A percentile compares a stretch with the other conserved stretches of the same genome.
Evolutionary conservation across 2,329 filamentous ascomycete genomes (phyloP).

Genomic region (Pseudovirgaria hyperparasitica): DNA sequence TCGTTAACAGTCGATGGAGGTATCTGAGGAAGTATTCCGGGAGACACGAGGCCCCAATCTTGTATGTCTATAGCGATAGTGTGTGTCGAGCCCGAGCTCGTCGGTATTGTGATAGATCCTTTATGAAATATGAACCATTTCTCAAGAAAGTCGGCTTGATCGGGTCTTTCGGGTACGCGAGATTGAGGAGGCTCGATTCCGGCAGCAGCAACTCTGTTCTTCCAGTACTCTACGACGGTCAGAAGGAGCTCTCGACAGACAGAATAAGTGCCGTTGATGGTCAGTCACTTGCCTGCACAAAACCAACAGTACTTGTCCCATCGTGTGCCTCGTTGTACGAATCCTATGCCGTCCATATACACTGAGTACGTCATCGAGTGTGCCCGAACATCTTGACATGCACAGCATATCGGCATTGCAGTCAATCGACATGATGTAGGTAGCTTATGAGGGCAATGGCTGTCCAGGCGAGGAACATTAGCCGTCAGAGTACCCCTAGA

Average conservation of each 20-base stretch:
- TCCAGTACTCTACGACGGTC: slow-evolving; percentile 35
- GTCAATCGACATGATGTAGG: slow-evolving; percentile 29
- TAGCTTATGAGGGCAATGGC: slow-evolving; percentile 28
- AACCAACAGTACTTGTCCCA: slow-evolving; percentile 41
- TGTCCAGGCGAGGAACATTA: slow-evolving; percentile 20
- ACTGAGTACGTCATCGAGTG: slow-evolving; percentile 32
- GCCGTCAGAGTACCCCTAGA: slow-evolving; percentile 28
- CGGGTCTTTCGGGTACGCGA: slow-evolving; percentile 32
- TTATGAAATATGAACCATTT: slow-evolving; percentile 38
- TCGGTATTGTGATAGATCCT: too few relatives aligned
- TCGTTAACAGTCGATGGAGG: too few relatives aligned
- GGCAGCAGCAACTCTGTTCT: slow-evolving; percentile 29
- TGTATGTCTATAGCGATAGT: too few relatives aligned
- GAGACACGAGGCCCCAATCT: too few relatives aligned
- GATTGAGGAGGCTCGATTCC: slow-evolving; percentile 31
- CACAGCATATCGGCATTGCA: slow-evolving; percentile 26
- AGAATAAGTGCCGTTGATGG: slow-evolving; percentile 2
- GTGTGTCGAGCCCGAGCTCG: too few relatives aligned
- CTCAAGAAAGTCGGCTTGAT: slow-evolving; percentile 33
- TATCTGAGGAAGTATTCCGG: slow-evolving; percentile 33
- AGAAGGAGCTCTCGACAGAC: too few relatives aligned
- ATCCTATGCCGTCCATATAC: slow-evolving; percentile 39
- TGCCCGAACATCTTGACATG: slow-evolving; percentile 25
- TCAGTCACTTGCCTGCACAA: slow-evolving; percentile 26
- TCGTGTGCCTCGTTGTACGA: slow-evolving; percentile 32